Evolutionary conservation across 2,329 filamentous ascomycete species (phyloP).

Genomic region (Alternaria sp.): DNA sequence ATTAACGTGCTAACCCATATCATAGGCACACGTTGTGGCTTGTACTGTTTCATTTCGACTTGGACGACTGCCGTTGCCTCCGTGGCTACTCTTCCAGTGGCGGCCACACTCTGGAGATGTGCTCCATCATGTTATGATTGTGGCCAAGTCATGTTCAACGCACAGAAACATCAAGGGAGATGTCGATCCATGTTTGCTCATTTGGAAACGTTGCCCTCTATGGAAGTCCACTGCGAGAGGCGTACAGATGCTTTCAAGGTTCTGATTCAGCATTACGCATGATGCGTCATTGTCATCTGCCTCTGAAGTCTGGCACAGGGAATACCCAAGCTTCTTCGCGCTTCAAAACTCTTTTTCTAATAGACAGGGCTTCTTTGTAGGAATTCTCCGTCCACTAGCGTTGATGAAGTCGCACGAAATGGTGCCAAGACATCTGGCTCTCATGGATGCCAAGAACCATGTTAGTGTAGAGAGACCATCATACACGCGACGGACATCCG

Average conservation of each 20-base stretch:
- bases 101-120: background rate
- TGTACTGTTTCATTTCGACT: background rate
- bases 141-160: background rate
- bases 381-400: background rate
- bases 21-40: background rate
- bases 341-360: background rate
- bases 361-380: background rate
- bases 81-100: background rate
- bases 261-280: background rate
- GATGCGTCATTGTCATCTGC: background rate
- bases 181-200: background rate
- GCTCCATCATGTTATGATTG: background rate
- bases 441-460: background rate
- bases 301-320: background rate
- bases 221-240: background rate
- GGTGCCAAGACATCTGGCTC: background rate
- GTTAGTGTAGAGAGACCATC: background rate
- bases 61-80: background rate
- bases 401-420: background rate
- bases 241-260: background rate
- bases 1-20: background rate
- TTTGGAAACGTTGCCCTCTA: background rate
- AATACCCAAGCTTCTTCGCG: background rate
- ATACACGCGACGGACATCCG: background rate
- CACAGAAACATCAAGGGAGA: background rate